Evolutionary conservation across 306 rosid genomes (phyloP), one percentile per base, ranked within the genome.

Genomic region (Fagus sylvatica): DNA sequence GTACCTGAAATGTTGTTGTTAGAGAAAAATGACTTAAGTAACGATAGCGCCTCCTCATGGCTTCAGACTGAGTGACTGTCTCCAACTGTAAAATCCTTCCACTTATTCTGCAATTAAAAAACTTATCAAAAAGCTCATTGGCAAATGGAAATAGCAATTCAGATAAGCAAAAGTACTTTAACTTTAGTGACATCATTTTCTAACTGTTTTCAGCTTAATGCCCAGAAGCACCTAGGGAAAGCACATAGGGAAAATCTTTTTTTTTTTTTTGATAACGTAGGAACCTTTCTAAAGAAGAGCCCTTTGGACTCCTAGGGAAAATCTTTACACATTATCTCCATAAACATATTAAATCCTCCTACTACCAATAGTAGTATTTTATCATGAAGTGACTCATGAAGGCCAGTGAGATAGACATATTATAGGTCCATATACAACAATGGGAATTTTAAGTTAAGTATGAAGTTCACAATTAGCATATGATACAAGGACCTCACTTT

Each of bases 1-100:
- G 75, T 80, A 93, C 98, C 98, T 95, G 96, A 81, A 95, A 88
- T 33, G 86, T 73, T 60, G 98, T 88, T 53, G 98, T 95, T 66
- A 95, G 81, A 7, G 98, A 92, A 86, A 95, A 92, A 85, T 95
- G 98, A 85, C 98, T 92, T 51, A 95, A 76, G 77, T 81, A 95
- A 56, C 90, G 92, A 70, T 91, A 91, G 5, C 98, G 96, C 90
- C 88, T 95, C 81, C 98, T 91, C 71, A 87, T 79, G 54, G 96
- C 97, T 84, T 95, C 98, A 1, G 98, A 87, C 76, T 95, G 98
- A 73, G 97, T 89, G 77, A 87, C 85, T 0, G 91, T 86, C 80
- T 95, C 98, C 81, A 92, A 82, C 48, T 95, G 93, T 81, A 95
- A 80, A 79, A 92, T 86, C 87, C 76, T 95, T 78, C 98, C 98